These are phyloP conservation scores for Didymella pomorum DNA, from an alignment of 2,329 filamentous ascomycete genomes.

Conservation along the genomic window DNA sequence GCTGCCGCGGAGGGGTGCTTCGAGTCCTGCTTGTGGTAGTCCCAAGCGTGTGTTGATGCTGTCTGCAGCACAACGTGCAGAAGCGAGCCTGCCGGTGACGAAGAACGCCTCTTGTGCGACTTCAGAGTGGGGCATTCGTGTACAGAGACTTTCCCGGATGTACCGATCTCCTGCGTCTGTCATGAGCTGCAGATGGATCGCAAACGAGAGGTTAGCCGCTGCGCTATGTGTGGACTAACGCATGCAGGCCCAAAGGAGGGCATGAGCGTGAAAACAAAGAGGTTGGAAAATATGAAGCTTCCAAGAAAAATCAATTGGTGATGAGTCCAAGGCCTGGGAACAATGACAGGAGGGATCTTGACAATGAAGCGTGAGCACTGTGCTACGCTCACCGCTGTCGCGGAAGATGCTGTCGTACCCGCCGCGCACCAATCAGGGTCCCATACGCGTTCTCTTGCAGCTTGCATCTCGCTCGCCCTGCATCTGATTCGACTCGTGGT, in stretches of 20 bases:
- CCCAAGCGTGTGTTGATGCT: conserved; percentile 12
- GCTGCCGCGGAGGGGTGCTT: conserved; percentile 4
- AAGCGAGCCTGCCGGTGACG: conserved; percentile 27
- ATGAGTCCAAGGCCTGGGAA: neutral
- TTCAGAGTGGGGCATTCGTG: conserved; percentile 26
- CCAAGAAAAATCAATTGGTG: neutral
- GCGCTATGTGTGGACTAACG: conserved; percentile 35
- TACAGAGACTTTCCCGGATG: conserved; percentile 30
- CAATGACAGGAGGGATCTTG: conserved; percentile 8
- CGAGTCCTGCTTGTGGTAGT: conserved; percentile 16
- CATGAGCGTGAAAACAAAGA: conserved; percentile 11
- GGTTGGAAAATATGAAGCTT: conserved; percentile 3
- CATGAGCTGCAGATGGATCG: conserved; percentile 33
- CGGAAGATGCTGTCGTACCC: conserved; percentile 30
- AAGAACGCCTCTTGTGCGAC: conserved; percentile 29
- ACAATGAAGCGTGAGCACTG: conserved; percentile 26
- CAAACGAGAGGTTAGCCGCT: conserved; percentile 24
- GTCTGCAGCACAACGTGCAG: conserved; percentile 28
- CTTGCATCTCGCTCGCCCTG: conserved; percentile 22
- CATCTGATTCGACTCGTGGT: conserved; percentile 31
- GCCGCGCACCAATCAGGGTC: conserved; percentile 29
- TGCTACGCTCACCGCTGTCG: conserved; percentile 40
- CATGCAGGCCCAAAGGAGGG: conserved; percentile 38
- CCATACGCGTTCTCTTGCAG: conserved; percentile 25
- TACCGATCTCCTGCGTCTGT: conserved; percentile 23